phyloP scores from a whole-genome alignment of 441 rosid genomes.

The Macaranga tanarius region DNA sequence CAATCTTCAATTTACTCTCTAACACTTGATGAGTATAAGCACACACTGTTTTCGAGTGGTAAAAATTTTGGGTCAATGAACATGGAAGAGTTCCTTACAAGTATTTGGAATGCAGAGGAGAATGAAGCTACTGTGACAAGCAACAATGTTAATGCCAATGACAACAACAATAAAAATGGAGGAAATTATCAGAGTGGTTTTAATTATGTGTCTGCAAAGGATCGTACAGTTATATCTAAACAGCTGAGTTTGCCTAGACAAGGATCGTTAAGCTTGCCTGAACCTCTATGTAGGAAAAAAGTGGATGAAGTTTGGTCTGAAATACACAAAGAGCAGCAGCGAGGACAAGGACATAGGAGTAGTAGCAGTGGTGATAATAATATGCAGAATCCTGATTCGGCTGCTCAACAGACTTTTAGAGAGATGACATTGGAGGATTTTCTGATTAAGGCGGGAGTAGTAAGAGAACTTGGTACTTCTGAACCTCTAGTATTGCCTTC shows the following conservation, averaged over 20 bases:
- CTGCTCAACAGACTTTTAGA: conserved; percentile 63
- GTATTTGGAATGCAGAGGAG: conserved; percentile 83
- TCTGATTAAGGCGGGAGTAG: conserved; percentile 77
- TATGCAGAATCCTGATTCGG: conserved; percentile 35
- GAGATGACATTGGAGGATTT: conserved; percentile 91
- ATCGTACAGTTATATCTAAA: conserved; percentile 32
- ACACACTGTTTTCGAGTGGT: conserved; percentile 49
- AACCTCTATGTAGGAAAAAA: conserved; percentile 69
- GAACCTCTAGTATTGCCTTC: conserved; percentile 27
- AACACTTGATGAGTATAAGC: conserved; percentile 83
- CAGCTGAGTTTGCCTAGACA: conserved; percentile 69
- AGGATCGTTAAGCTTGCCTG: conserved; percentile 76
- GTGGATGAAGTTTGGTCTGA: conserved; percentile 90
- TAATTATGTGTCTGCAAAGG: conserved; percentile 20
- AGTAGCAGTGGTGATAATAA: conserved; percentile 19
- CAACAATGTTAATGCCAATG: conserved; percentile 24
- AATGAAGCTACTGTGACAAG: conserved; percentile 41
- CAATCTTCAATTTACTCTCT: conserved; percentile 78
- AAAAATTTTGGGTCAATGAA: conserved; percentile 89
- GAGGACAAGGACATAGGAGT: conserved; percentile 20
- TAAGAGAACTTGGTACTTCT: conserved; percentile 52
- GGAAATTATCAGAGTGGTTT: conserved; percentile 5
- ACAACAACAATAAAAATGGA: conserved; percentile 21
- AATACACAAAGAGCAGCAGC: conserved; percentile 41
- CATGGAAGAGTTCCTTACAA: conserved; percentile 83